phyloP scores from a whole-genome alignment of 2,329 filamentous ascomycete species.

The Taxawa tesnikishii region DNA sequence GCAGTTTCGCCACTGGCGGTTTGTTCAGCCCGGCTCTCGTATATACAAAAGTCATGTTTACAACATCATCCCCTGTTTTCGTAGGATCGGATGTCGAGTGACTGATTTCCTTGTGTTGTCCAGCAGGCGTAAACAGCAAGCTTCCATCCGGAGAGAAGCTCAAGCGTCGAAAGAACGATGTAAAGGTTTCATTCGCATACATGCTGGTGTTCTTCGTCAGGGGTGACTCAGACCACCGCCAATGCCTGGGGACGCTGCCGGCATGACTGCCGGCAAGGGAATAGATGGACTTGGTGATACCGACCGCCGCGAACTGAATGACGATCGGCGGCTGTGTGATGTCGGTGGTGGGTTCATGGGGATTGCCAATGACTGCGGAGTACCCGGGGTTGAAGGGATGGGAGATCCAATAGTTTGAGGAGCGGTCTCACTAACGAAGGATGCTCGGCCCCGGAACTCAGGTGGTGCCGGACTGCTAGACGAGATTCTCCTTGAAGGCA shows the following conservation, averaged over 20 bases:
- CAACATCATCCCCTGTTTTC: constrained; percentile 72
- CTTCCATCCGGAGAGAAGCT: constrained; percentile 95
- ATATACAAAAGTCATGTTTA: constrained; percentile 97
- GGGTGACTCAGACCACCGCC: constrained; percentile 41
- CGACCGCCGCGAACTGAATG: constrained; percentile 73
- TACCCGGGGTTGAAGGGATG: constrained; percentile 81
- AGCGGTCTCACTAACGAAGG: constrained; percentile 46
- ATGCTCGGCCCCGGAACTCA: constrained; percentile 58
- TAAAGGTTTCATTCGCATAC: constrained; percentile 93
- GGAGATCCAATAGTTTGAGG: constrained; percentile 62
- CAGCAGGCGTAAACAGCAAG: constrained; percentile 83
- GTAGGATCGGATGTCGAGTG: constrained; percentile 51
- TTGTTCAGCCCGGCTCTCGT: constrained; percentile 94
- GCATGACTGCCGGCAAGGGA: constrained; percentile 89
- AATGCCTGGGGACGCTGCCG: constrained; percentile 79
- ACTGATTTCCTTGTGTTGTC: constrained; percentile 80
- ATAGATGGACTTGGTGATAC: constrained; percentile 88
- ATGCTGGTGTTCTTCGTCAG: constrained; percentile 68
- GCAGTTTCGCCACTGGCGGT: constrained; percentile 85
- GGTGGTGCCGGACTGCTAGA: constrained; percentile 86
- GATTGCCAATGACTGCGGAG: constrained; percentile 74
- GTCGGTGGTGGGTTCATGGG: constrained; percentile 95
- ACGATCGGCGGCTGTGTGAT: constrained; percentile 87
- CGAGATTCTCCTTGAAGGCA: constrained; percentile 82
- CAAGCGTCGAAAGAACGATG: constrained; percentile 88